A percentile compares a stretch with the other conserved stretches of the same genome.
Evolutionary conservation across 768 basidiomycete species (phyloP).

Genomic region (Lenzites betulinus): DNA sequence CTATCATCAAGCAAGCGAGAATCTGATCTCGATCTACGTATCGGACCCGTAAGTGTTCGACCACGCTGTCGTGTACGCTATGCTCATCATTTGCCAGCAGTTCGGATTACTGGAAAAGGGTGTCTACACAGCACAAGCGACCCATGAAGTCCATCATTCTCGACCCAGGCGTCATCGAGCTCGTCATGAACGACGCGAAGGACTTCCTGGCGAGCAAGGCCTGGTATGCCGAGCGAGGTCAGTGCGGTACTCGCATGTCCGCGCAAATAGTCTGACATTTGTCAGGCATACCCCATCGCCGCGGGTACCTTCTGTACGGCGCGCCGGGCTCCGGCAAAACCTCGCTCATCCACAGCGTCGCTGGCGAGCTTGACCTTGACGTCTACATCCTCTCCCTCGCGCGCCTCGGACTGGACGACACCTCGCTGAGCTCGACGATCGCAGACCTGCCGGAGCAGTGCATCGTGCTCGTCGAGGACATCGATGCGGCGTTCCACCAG

Average conservation of each 20-base stretch:
- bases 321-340: slow-evolving; percentile 81
- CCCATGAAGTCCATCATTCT: slow-evolving; percentile 71
- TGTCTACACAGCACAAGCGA: slow-evolving; percentile 63
- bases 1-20: slow-evolving; percentile 53
- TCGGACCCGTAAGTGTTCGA: slow-evolving; percentile 42
- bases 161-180: slow-evolving; percentile 66
- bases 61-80: not conserved
- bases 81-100: slow-evolving; percentile 1
- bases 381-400: slow-evolving; percentile 75
- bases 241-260: not conserved
- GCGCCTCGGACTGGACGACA: slow-evolving; percentile 64
- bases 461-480: slow-evolving; percentile 82
- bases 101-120: slow-evolving; percentile 51
- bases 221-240: slow-evolving; percentile 75
- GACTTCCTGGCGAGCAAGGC: slow-evolving; percentile 69
- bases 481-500: slow-evolving; percentile 69
- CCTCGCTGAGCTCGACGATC: slow-evolving; percentile 56
- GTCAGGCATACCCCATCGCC: slow-evolving; percentile 69
- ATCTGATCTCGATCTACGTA: slow-evolving; percentile 56
- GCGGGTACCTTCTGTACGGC: slow-evolving; percentile 77
- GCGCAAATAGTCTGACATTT: not conserved
- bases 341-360: slow-evolving; percentile 72
- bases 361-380: slow-evolving; percentile 76
- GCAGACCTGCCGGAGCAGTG: slow-evolving; percentile 67
- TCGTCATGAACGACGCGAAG: slow-evolving; percentile 67